A percentile compares a stretch with the other conserved stretches of the same genome.
Evolutionary conservation across 371 early-diverging fungal genomes (phyloP).

Genomic region (Saksenaea vasiformis): DNA sequence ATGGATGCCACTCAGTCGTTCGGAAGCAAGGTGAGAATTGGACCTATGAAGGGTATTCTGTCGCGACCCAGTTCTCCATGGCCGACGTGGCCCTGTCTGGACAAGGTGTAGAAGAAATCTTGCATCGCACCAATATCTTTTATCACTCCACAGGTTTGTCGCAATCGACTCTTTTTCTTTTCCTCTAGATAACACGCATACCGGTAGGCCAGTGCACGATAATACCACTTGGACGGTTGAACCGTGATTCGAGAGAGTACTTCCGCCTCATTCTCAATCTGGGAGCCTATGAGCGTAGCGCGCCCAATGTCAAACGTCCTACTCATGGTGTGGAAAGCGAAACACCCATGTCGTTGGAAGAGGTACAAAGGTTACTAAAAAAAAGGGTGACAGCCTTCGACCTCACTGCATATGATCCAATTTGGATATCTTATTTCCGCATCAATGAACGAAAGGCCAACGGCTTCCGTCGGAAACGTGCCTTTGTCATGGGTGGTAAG

Average conservation of each 20-base stretch:
- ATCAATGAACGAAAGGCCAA: conserved; percentile 49
- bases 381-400: background rate
- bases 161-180: background rate
- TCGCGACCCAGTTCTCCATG: background rate
- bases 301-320: background rate
- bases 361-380: background rate
- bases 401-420: conserved; percentile 6
- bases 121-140: background rate
- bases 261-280: conserved; percentile 7
- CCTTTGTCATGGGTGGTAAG: conserved; percentile 44
- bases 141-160: background rate
- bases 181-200: background rate
- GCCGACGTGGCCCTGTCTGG: background rate
- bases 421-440: conserved; percentile 31
- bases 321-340: background rate
- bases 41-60: conserved; percentile 35
- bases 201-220: background rate
- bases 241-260: background rate
- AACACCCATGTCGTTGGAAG: conserved; percentile 7
- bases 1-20: conserved; percentile 43
- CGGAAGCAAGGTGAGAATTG: conserved; percentile 30
- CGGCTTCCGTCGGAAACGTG: conserved; percentile 32
- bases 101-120: background rate
- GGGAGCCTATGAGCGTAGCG: background rate
- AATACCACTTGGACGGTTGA: background rate